These are phyloP conservation scores for Colletotrichum shisoi DNA, from an alignment of 2,329 filamentous ascomycete species.

Conservation along the genomic window DNA sequence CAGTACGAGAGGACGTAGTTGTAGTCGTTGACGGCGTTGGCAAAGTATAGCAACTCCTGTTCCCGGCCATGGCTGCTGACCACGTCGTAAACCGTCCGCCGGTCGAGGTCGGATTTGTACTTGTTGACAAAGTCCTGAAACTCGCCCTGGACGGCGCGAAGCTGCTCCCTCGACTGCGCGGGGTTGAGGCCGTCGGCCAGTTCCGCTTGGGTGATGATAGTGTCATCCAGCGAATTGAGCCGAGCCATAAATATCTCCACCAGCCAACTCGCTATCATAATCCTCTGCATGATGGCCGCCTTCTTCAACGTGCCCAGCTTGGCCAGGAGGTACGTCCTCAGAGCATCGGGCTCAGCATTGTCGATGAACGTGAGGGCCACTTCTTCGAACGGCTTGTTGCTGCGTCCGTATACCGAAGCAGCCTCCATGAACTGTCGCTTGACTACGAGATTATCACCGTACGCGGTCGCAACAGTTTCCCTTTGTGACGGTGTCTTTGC, in stretches of 20 bases:
- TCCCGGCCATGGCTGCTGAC: constrained; percentile 95
- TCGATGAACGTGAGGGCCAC: constrained; percentile 92
- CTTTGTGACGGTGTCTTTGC: constrained; percentile 82
- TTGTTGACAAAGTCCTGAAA: constrained; percentile 87
- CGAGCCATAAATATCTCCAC: constrained; percentile 98
- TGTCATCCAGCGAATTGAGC: constrained; percentile 92
- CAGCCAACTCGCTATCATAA: constrained; percentile 95
- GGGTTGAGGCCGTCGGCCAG: constrained; percentile 75
- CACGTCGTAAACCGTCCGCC: constrained; percentile 92
- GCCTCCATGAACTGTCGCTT: constrained; percentile 87
- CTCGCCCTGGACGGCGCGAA: constrained; percentile 75
- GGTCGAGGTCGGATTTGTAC: constrained; percentile 87
- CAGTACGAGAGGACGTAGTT: constrained; percentile 96
- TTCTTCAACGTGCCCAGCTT: constrained; percentile 86
- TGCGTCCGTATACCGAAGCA: constrained; percentile 89
- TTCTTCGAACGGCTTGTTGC: constrained; percentile 96
- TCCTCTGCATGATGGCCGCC: constrained; percentile 85
- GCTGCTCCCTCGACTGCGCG: constrained; percentile 74
- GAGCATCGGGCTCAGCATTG: constrained; percentile 84
- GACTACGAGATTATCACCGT: constrained; percentile 83
- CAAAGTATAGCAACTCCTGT: constrained; percentile 90
- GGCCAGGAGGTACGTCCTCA: constrained; percentile 86
- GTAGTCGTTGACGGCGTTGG: constrained; percentile 86
- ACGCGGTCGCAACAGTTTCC: constrained; percentile 89
- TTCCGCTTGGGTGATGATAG: constrained; percentile 87